Base-by-base conservation (phyloP, 2,329 filamentous ascomycete genomes). In the Aureobasidium sp. region DNA sequence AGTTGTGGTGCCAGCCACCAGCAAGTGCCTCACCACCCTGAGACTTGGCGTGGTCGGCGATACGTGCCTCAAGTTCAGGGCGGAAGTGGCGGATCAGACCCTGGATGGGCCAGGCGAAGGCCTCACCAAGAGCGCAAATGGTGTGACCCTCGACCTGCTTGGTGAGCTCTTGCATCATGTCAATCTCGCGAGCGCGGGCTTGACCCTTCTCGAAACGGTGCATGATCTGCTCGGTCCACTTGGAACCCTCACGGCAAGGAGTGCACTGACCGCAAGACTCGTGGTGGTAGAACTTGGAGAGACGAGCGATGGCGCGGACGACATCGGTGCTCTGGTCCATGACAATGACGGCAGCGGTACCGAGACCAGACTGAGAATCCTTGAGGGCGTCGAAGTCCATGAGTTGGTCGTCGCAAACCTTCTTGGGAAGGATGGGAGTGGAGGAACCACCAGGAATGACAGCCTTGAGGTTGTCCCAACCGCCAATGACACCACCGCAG, bases 211-310 rank as follows among this genome's bases (percentile, higher is more conserved):
- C 91, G 70, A 99, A 96, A 62, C 94, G 88, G 77, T 89, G 82
- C 94, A 99, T 97, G 77, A 99, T 97, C 82, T 99, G 92, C 78
- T 96, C 89, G 12, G 93, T 97, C 94, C 94, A 99, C 81, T 96
- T 97, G 82, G 89, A 95, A 68, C 94, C 94, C 80, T 99, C 94
- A 74, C 94, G 89, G 84, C 94, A 99, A n/a, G 94, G 94, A 63
- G 94, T 99, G 82, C 94, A 99, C 80, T 99, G 94, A 64, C 94
- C 94, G 77, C 94, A 99, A 68, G 87, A 92, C 82, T 99, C 94
- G 81, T 99, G 94, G 78, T 92, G 89, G 83, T 99, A 99, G 82
- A 99, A 99, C 76, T 93, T 90, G 71, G 89, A 90, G 70, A 99
- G 86, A 70, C 94, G 88, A 67, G 90, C 87, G 74, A 99, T 97